Base-by-base conservation (phyloP, 192 early-diverging fungal species). In the Backusella morwellensis region DNA sequence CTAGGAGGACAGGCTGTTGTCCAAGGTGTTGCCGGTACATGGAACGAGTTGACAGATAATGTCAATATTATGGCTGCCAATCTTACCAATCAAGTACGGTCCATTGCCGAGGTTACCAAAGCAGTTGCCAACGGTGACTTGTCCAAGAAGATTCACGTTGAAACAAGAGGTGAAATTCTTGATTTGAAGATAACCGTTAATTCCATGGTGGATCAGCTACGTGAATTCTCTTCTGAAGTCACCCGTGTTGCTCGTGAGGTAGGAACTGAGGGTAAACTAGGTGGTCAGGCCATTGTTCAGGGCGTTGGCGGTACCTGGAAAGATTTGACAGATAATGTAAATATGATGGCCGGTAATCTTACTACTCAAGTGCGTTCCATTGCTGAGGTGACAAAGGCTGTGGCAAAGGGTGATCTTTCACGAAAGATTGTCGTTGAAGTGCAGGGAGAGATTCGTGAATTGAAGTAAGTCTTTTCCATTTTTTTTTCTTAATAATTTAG, bases 231-330 rank as follows among this genome's bases (percentile, higher is more conserved):
- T 8, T 68, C 67, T 21, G 90, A 94, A 83, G 91, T 92, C 0
- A 90, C 90, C 0, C 89, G 92, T 50, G 91, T 93, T 3, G 92
- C 91, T 7, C 80, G 85, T 8, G 90, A 92, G 72, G 92, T 92
- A 35, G 92, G 91, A 11, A 91, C 90, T 81, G 86, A 91, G 63
- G 92, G 92, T 6, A 83, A 81, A 50, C 78, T 93, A 2, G 92
- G 91, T 15, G 87, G 85, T 0, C 90, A 90, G 75, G 90, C 88
- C 8, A 86, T 88, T 63, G 82, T 82, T 69, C 36, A 69, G 23
- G 68, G 68, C 23, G 68, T 69, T 21, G 68, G 36, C 21, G 68
- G 68, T 41, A 69, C 68, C 0, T 69, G 68, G 68, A 69, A 69
- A 7, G 68, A 69, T 21, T 21, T 69, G 8, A 69, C 68, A 3